A percentile compares a stretch with the other conserved stretches of the same genome.
Conservation (phyloP, 192 early-diverging fungal genomes). For the Coemansia sp. region DNA sequence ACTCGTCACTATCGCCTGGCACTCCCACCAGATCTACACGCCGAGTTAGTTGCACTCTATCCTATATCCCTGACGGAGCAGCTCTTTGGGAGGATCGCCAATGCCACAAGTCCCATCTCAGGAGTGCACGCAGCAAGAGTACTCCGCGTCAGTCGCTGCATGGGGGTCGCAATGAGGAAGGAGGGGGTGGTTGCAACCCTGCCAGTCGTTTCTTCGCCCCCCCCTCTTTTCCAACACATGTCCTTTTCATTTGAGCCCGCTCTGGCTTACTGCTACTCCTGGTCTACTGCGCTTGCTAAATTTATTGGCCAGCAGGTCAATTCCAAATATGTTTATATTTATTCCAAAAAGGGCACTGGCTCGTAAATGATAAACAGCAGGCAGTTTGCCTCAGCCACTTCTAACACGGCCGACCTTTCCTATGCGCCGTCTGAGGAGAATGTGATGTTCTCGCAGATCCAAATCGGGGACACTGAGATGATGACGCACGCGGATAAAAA, state of each 20-base stretch:
- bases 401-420: background rate
- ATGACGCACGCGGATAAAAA: background rate
- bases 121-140: background rate
- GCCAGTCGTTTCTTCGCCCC: background rate
- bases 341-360: background rate
- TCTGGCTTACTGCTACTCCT: background rate
- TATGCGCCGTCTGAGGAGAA: background rate
- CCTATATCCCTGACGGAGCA: background rate
- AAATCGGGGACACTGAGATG: background rate
- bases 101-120: background rate
- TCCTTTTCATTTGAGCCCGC: background rate
- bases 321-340: background rate
- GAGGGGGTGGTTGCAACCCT: slow-evolving; percentile 1
- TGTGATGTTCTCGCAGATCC: background rate
- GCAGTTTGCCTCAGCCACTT: background rate
- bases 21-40: background rate
- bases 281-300: background rate
- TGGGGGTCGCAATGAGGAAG: background rate
- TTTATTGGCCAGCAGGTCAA: background rate
- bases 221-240: background rate
- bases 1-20: background rate
- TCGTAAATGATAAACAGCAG: background rate
- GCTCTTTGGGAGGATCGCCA: background rate
- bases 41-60: background rate
- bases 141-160: background rate